These are phyloP conservation scores for Neocucurbitaria cava DNA, from an alignment of 2,329 filamentous ascomycete genomes.

Conservation along the genomic window DNA sequence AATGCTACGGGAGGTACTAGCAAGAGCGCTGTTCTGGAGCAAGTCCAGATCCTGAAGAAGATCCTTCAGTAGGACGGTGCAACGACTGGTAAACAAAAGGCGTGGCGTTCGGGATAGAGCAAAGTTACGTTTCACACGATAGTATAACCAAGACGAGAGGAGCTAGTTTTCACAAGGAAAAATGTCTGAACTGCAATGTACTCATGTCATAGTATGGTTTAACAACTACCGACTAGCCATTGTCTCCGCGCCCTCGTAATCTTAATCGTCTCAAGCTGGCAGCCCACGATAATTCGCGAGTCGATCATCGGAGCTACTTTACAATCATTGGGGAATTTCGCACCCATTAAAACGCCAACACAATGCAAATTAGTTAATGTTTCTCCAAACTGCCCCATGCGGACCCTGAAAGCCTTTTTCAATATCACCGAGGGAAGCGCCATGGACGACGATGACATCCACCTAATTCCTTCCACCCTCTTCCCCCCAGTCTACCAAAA, in stretches of 20 bases:
- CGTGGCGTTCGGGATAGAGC: background rate
- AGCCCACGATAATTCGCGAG: background rate
- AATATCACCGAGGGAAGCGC: background rate
- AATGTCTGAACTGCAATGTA: background rate
- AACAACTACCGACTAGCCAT: background rate
- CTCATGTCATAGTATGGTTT: background rate
- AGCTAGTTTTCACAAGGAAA: background rate
- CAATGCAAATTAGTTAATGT: background rate
- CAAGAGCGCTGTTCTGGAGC: slow-evolving; percentile 69
- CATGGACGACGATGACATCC: background rate
- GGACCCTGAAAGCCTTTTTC: background rate
- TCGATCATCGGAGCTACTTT: no score
- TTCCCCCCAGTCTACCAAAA: slow-evolving; percentile 5
- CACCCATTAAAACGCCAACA: background rate
- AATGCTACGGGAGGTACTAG: slow-evolving; percentile 80
- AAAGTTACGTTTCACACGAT: background rate
- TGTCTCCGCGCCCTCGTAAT: background rate
- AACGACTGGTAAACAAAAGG: slow-evolving; percentile 1
- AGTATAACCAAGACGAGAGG: background rate
- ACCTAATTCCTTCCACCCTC: background rate
- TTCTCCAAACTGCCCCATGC: background rate
- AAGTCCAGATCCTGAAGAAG: slow-evolving; percentile 63
- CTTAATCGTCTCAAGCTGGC: background rate
- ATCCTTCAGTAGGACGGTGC: slow-evolving; percentile 35
- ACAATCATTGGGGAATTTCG: no score